These are phyloP conservation scores for Euphorbia tirucalli DNA, from an alignment of 345 rosid genomes.

Conservation along the genomic window DNA sequence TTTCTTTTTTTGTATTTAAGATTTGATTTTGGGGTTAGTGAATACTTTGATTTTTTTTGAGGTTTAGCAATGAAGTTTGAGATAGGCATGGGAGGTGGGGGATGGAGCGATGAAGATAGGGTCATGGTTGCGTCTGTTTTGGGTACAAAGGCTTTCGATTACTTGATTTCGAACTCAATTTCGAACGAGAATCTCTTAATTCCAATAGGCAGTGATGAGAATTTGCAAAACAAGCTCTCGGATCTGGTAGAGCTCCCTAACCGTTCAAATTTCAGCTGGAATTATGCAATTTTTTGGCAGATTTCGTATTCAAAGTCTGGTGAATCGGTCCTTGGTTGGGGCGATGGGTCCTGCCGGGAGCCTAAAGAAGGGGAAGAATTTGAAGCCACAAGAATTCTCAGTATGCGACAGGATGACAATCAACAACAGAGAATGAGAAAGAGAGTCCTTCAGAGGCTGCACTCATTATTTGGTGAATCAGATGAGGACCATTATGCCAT, in stretches of 20 bases:
- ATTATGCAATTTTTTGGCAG: slow-evolving; percentile 95
- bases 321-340: slow-evolving; percentile 94
- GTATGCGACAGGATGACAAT: slow-evolving; percentile 50
- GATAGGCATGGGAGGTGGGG: slow-evolving; percentile 51
- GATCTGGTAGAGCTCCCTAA: slow-evolving; percentile 82
- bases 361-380: slow-evolving; percentile 78
- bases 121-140: slow-evolving; percentile 63
- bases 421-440: slow-evolving; percentile 80
- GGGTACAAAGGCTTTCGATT: slow-evolving; percentile 75
- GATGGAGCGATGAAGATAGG: slow-evolving; percentile 81
- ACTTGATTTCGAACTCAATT: slow-evolving; percentile 60
- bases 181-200: slow-evolving; percentile 61
- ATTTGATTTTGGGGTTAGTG: slow-evolving; percentile 24
- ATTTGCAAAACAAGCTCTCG: slow-evolving; percentile 79
- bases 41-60: slow-evolving; percentile 5
- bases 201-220: slow-evolving; percentile 62
- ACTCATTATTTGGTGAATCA: slow-evolving; percentile 72
- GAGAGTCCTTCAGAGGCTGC: slow-evolving; percentile 81
- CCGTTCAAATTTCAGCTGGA: slow-evolving; percentile 86
- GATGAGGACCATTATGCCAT: slow-evolving; percentile 85
- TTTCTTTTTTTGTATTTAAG: slow-evolving; percentile 10
- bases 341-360: slow-evolving; percentile 92
- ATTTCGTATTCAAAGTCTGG: slow-evolving; percentile 81
- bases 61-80: slow-evolving; percentile 46
- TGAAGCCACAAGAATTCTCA: slow-evolving; percentile 36